Evolutionary conservation across 2,329 filamentous ascomycete species (phyloP).

Genomic region (Pseudopyricularia javanii): DNA sequence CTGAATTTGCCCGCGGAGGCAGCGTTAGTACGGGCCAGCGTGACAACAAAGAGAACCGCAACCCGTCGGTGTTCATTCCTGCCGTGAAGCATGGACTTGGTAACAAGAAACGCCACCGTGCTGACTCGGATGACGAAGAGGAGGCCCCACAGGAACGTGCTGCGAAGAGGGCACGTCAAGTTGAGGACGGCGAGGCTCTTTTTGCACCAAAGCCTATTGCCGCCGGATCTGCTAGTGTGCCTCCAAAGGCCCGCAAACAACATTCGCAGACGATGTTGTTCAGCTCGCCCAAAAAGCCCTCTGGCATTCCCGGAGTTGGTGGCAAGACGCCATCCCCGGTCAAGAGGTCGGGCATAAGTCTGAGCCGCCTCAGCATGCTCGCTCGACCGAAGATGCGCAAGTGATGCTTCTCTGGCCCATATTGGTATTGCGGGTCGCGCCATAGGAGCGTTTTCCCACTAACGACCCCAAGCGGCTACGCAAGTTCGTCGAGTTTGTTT

Average conservation of each 20-base stretch:
- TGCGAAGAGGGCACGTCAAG: conserved; percentile 46
- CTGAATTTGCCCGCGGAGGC: conserved; percentile 6
- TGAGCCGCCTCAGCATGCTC: conserved; percentile 50
- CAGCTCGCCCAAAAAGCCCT: conserved; percentile 17
- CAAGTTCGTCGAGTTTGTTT: no score
- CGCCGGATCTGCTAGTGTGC: neutral
- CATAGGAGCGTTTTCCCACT: no score
- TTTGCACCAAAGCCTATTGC: conserved; percentile 32
- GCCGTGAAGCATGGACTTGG: conserved; percentile 48
- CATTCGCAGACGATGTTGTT: conserved; percentile 18
- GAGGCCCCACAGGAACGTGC: conserved; percentile 34
- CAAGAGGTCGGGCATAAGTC: conserved; percentile 41
- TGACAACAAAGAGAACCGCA: conserved; percentile 43
- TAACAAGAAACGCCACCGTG: conserved; percentile 55
- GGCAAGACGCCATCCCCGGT: conserved; percentile 27
- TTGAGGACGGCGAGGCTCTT: conserved; percentile 38
- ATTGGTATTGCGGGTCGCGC: no score
- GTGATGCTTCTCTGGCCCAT: conserved; percentile 5
- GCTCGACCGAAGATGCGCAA: conserved; percentile 44
- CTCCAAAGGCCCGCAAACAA: conserved; percentile 10
- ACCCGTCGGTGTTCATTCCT: conserved; percentile 21
- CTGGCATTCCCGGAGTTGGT: conserved; percentile 3
- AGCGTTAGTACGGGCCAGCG: conserved; percentile 13
- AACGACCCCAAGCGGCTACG: no score
- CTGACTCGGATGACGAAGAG: conserved; percentile 43